Conservation (phyloP, 2,329 filamentous ascomycete species). For the Verticillium nonalfalfae region DNA sequence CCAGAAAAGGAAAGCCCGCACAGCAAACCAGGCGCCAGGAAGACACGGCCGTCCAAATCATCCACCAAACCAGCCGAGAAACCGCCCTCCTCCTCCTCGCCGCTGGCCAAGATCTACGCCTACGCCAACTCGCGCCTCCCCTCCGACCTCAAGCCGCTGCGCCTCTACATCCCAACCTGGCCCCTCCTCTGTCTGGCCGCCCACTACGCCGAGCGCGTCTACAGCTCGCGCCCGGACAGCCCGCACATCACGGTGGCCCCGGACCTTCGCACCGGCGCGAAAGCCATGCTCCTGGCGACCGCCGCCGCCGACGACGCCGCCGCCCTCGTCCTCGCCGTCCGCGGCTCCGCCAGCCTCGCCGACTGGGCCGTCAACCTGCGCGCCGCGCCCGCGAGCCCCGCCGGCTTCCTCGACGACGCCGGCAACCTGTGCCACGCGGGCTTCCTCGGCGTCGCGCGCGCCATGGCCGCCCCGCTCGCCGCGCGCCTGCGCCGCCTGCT, state of each 20-base stretch:
- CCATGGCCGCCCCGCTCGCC: constrained; percentile 70
- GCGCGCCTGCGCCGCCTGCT: constrained; percentile 62
- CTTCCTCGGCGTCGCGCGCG: constrained; percentile 68
- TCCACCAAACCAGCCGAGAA: neutral
- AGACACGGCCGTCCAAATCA: neutral
- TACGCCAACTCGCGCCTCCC: constrained; percentile 76
- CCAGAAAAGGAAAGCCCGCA: neutral
- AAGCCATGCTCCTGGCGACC: constrained; percentile 80
- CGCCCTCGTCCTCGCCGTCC: constrained; percentile 76
- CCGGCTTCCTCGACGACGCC: constrained; percentile 68
- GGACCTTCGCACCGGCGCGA: constrained; percentile 68
- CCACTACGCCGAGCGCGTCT: constrained; percentile 69
- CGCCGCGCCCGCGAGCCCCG: constrained; percentile 57
- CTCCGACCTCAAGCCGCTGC: constrained; percentile 58
- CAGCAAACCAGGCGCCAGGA: neutral
- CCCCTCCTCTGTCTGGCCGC: constrained; percentile 74
- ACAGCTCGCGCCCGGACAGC: constrained; percentile 54
- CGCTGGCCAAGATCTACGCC: constrained; percentile 70
- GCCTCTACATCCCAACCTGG: constrained; percentile 68
- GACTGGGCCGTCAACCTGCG: constrained; percentile 85
- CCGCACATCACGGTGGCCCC: constrained; percentile 64
- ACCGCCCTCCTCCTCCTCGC: constrained; percentile 16
- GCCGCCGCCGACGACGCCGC: constrained; percentile 71
- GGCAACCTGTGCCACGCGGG: constrained; percentile 76
- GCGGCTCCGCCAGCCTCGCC: constrained; percentile 72